phyloP scores from a whole-genome alignment of 805 yeast genomes.

The Suhomyces kilbournensis region DNA sequence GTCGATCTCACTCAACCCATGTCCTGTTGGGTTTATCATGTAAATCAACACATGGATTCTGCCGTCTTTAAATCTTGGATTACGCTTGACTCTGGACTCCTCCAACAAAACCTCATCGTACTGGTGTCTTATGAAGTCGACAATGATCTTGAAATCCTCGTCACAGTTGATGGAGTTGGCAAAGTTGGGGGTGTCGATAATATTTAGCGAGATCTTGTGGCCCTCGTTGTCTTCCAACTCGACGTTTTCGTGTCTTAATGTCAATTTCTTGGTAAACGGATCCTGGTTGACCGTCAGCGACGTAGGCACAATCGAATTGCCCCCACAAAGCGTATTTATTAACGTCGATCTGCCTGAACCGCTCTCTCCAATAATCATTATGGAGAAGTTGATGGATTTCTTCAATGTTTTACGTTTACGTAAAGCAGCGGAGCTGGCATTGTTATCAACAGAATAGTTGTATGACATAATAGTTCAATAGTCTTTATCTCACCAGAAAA shows the following conservation, averaged over 20 bases:
- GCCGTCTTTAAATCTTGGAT: constrained; percentile 81
- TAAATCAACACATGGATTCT: constrained; percentile 63
- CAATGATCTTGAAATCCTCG: constrained; percentile 61
- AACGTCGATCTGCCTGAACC: constrained; percentile 92
- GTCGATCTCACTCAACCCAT: constrained; percentile 43
- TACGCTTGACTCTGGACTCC: constrained; percentile 77
- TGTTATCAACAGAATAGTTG: constrained; percentile 15
- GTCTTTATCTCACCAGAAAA: background rate
- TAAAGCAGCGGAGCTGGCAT: constrained; percentile 39
- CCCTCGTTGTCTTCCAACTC: constrained; percentile 86
- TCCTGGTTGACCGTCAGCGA: constrained; percentile 64
- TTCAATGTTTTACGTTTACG: constrained; percentile 75
- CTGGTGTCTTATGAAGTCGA: constrained; percentile 78
- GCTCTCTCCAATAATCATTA: constrained; percentile 83
- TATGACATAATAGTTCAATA: constrained; percentile 8
- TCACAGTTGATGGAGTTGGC: constrained; percentile 73
- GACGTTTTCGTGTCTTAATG: constrained; percentile 74
- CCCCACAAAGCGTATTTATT: constrained; percentile 87
- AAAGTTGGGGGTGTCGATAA: constrained; percentile 83
- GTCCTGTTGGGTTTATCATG: constrained; percentile 45
- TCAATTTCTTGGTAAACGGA: constrained; percentile 45
- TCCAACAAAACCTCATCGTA: constrained; percentile 80
- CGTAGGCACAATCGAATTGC: constrained; percentile 69
- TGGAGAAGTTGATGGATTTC: constrained; percentile 79
- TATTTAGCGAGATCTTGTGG: constrained; percentile 69